Evolutionary conservation across 2,329 filamentous ascomycete genomes (phyloP), one percentile per base, ranked within the genome.

Genomic region (Aspergillus brunneoviolaceus): DNA sequence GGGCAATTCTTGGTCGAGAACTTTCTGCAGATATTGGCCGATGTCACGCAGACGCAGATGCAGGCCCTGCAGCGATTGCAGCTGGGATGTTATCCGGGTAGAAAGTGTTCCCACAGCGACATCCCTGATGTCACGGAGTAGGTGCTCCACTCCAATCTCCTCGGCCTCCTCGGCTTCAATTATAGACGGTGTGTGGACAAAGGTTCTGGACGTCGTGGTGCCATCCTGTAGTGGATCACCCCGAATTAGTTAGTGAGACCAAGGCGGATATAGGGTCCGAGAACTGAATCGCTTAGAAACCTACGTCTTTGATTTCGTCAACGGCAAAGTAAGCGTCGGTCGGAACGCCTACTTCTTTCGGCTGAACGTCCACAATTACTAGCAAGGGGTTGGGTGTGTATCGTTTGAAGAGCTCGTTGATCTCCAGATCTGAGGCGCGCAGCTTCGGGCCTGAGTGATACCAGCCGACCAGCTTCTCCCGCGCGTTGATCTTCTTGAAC

Each of bases 401-500:
- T 82, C 93, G 87, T 84, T 99, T 99, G 87, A 99, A 98, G 61
- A 99, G 87, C 81, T 99, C 95, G 80, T 99, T 99, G 88, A 99
- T 96, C 81, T 98, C 91, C 68, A 99, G 82, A 83, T 99, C 95
- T 50, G 95, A 97, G 58, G 93, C 94, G 74, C 95, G 88, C 72
- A 99, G 84, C 84, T 98, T 99, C 45, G 95, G 95, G 48, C 95
- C 95, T 21, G 95, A 96, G 80, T 99, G 95, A 79, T 99, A 99
- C 95, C 95, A 99, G 74, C 95, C 95, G 84, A 99, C 96, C 77
- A 99, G 85, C 87, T 98, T 98, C 82, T 99, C 95, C 65, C 91
- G 85, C 63, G 95, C 95, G 82, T 99, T 99, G 84, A 99, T 93
- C 82, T 98, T 98, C 84, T 99, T 99, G 86, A 99, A 99, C 95